These are phyloP conservation scores for Exophiala alcalophila DNA, from an alignment of 2,329 filamentous ascomycete species.

Conservation along the genomic window DNA sequence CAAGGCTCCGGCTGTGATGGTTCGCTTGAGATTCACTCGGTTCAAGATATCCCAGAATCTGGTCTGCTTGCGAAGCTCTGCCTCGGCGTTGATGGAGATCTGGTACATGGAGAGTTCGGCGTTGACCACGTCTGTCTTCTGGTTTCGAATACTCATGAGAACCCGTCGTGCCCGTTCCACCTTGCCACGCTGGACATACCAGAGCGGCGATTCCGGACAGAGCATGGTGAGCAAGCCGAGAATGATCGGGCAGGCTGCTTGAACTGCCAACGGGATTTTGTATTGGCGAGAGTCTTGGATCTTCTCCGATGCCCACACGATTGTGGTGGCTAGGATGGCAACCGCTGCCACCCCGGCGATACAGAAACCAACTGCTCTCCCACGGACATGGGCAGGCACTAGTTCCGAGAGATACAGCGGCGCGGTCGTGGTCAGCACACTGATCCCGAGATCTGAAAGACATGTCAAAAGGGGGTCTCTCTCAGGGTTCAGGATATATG, in stretches of 20 bases:
- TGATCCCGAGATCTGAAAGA: background rate
- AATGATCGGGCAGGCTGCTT: conserved; percentile 35
- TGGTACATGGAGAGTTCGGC: conserved; percentile 36
- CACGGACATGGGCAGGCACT: conserved; percentile 36
- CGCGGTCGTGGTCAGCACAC: conserved; percentile 22
- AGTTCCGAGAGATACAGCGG: conserved; percentile 40
- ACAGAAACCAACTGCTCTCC: conserved; percentile 30
- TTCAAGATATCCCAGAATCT: conserved; percentile 39
- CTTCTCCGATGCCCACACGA: conserved; percentile 35
- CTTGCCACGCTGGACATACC: conserved; percentile 35
- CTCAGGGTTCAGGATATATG: background rate
- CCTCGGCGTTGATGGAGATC: conserved; percentile 33
- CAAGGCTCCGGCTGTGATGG: conserved; percentile 38
- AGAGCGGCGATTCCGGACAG: conserved; percentile 38
- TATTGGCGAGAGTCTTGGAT: conserved; percentile 32
- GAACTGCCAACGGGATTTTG: conserved; percentile 38
- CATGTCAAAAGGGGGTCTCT: background rate
- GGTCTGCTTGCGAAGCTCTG: conserved; percentile 29
- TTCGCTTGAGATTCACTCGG: conserved; percentile 36
- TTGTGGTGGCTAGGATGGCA: conserved; percentile 36
- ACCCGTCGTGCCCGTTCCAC: conserved; percentile 34
- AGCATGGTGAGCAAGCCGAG: conserved; percentile 34
- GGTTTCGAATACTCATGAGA: conserved; percentile 36
- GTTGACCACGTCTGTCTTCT: conserved; percentile 34
- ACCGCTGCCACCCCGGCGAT: conserved; percentile 26